Base-by-base conservation (phyloP, 805 yeast species). In the Wickerhamomyces silvicola region DNA sequence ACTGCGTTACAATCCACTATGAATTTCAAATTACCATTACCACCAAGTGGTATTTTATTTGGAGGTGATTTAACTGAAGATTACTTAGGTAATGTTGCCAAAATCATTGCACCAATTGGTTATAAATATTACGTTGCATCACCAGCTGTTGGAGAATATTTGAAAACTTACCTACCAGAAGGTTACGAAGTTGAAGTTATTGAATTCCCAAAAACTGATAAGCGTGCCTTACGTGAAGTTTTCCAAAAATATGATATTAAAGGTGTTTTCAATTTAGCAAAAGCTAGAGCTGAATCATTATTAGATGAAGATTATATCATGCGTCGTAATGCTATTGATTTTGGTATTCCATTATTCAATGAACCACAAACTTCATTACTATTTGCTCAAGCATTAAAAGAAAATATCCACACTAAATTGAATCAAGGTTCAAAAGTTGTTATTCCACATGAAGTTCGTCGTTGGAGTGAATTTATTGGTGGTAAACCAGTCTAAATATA, bases 321-420 rank as follows among this genome's bases (percentile, higher is more conserved):
- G 98, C 81, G 99, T 70, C 81, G 99, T 69, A 92, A 92, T 59
- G 97, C 99, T 29, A 94, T 92, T 64, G 99, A 92, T 60, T 92
- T 92, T 58, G 97, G 84, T 39, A 81, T 90, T 52, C 96, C 98
- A 26, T 69, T 92, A 56, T 90, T 92, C 70, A 92, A 90, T 57
- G 99, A 92, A 67, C 96, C 97, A 43, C 78, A 86, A 57, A 94
- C 98, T 15, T 81, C 96, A 2, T 56, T 78, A 49, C 64, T 92
- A 48, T 92, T 92, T 60, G 87, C 97, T 15, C 66, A 77, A 54
- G 84, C 95, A 43, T 68, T 92, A 64, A 75, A 75, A 45, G 75
- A 63, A 34, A 86, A 87, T 53, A 68, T 83, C 45, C 63, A 75
- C 45, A 68, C 67, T 22, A 62, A 66, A 45, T 60, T 76, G 32